Conservation (phyloP, 345 rosid genomes). For the Salix brachista region DNA sequence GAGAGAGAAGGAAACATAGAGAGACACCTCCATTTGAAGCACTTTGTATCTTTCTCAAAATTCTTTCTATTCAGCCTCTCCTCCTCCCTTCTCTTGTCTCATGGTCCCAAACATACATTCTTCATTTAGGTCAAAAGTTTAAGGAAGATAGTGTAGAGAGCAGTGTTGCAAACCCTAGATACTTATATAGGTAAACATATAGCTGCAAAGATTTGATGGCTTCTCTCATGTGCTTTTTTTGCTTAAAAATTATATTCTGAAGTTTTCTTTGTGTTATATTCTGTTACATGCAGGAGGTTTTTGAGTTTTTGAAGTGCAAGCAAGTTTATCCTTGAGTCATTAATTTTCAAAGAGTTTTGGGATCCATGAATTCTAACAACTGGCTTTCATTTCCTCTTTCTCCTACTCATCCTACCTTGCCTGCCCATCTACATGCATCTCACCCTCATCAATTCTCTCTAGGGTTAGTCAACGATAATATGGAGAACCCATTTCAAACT, state of each 20-base stretch:
- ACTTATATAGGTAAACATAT: not conserved
- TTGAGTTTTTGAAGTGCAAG: constrained; percentile 15
- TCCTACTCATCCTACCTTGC: constrained; percentile 68
- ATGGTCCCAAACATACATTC: constrained; percentile 10
- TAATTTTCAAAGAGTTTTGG: constrained; percentile 6
- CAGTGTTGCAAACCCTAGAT: constrained; percentile 4
- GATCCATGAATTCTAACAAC: constrained; percentile 90
- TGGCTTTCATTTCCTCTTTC: constrained; percentile 98
- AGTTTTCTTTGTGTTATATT: constrained; percentile 2
- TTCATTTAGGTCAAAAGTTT: constrained; percentile 28
- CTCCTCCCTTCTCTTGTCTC: constrained; percentile 21
- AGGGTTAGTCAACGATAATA: constrained; percentile 65
- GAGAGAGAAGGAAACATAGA: constrained; percentile 1
- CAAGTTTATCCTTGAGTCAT: not conserved
- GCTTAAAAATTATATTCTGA: not conserved
- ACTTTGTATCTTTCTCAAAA: constrained; percentile 30
- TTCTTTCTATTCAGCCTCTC: constrained; percentile 41
- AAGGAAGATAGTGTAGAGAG: constrained; percentile 16
- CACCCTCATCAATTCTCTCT: constrained; percentile 76
- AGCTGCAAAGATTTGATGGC: not conserved
- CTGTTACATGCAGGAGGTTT: constrained; percentile 14
- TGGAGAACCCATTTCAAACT: constrained; percentile 76
- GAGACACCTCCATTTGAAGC: constrained; percentile 21
- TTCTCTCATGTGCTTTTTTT: not conserved
- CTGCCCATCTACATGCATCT: constrained; percentile 62